phyloP scores from a whole-genome alignment of 2,329 filamentous ascomycete genomes.

The Penicillium sp. region DNA sequence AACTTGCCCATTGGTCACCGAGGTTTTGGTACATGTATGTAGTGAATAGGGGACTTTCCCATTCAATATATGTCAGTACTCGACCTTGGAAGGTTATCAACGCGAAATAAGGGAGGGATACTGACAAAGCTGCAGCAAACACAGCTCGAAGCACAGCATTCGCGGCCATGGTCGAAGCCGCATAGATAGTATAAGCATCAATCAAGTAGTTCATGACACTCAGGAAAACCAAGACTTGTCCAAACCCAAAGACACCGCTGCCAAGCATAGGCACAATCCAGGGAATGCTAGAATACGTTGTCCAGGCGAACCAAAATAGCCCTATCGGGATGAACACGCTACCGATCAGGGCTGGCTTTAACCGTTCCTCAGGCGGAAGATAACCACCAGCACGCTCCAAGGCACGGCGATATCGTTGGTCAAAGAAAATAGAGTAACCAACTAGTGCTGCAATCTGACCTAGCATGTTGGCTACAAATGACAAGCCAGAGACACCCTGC shows the following conservation, averaged over 20 bases:
- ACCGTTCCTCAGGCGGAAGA: slow-evolving; percentile 49
- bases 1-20: slow-evolving; percentile 47
- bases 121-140: slow-evolving; percentile 32
- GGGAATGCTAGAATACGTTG: slow-evolving; percentile 36
- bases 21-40: slow-evolving; percentile 41
- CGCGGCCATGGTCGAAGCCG: slow-evolving; percentile 38
- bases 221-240: slow-evolving; percentile 38
- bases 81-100: too few species aligned
- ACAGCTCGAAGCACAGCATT: slow-evolving; percentile 45
- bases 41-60: slow-evolving; percentile 44
- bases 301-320: slow-evolving; percentile 50
- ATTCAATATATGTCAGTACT: too few species aligned
- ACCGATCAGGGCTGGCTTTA: slow-evolving; percentile 48
- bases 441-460: too few species aligned
- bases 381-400: too few species aligned
- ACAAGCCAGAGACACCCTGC: slow-evolving; percentile 46
- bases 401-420: too few species aligned
- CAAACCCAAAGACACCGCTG: slow-evolving; percentile 37
- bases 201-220: slow-evolving; percentile 40
- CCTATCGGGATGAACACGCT: slow-evolving; percentile 44
- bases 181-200: slow-evolving; percentile 41
- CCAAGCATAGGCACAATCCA: slow-evolving; percentile 32
- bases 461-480: too few species aligned
- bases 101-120: too few species aligned
- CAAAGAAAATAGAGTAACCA: too few species aligned